Percentiles rank a stretch among this genome's conserved stretches.
Conservation (phyloP, 768 basidiomycete genomes). For the Saitozyma podzolica region DNA sequence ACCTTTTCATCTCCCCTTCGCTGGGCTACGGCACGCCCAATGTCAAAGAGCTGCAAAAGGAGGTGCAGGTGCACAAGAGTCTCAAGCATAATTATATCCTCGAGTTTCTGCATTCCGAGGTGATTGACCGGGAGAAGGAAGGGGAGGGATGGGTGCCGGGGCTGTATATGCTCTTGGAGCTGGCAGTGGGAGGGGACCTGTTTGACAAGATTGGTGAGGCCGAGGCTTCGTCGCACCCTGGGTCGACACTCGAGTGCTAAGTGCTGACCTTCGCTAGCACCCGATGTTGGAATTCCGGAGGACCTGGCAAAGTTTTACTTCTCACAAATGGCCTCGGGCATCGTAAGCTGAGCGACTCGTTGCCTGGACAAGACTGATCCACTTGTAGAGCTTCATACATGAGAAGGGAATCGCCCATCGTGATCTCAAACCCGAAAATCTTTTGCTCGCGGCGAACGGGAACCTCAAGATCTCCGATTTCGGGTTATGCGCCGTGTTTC, state of each 20-base stretch:
- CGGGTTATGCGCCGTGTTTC: slow-evolving; percentile 86
- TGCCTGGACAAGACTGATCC: background rate
- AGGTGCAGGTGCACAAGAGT: slow-evolving; percentile 82
- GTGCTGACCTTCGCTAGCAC: slow-evolving; percentile 59
- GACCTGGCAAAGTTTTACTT: slow-evolving; percentile 90
- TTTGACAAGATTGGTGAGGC: slow-evolving; percentile 95
- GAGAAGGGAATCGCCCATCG: slow-evolving; percentile 88
- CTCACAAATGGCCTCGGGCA: slow-evolving; percentile 75
- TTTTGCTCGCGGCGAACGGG: slow-evolving; percentile 79
- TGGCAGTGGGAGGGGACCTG: slow-evolving; percentile 89
- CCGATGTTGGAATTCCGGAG: slow-evolving; percentile 82
- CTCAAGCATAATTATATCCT: slow-evolving; percentile 72
- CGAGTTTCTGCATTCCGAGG: slow-evolving; percentile 74
- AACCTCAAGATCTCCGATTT: slow-evolving; percentile 92
- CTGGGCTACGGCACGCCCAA: slow-evolving; percentile 55
- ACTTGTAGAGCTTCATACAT: slow-evolving; percentile 66
- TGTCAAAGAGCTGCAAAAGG: slow-evolving; percentile 82
- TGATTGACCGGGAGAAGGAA: slow-evolving; percentile 62
- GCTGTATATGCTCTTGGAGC: slow-evolving; percentile 87
- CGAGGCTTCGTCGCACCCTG: slow-evolving; percentile 1
- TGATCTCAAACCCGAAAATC: slow-evolving; percentile 94
- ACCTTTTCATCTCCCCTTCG: slow-evolving; percentile 53
- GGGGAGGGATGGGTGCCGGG: slow-evolving; percentile 65
- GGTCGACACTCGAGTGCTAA: background rate
- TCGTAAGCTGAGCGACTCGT: slow-evolving; percentile 59